phyloP scores from a whole-genome alignment of 805 yeast species.

The Starmerella apicola region DNA sequence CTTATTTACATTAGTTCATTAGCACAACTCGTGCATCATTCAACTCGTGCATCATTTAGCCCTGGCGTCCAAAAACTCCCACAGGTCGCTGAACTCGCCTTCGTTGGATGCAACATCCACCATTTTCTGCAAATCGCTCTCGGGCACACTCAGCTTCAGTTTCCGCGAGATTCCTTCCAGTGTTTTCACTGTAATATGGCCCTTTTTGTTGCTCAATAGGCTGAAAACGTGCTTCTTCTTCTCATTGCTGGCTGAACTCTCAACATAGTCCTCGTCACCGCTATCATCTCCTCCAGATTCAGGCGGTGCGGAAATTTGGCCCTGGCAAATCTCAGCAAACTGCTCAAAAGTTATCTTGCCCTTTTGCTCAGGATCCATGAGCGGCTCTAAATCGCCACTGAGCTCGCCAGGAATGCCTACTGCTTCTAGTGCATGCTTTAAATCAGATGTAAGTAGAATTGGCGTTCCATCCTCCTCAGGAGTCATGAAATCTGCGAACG shows the following conservation, averaged over 20 bases:
- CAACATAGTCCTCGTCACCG: constrained; percentile 2
- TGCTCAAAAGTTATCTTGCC: constrained; percentile 25
- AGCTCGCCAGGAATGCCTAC: constrained; percentile 21
- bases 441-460: constrained; percentile 15
- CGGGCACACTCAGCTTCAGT: constrained; percentile 23
- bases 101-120: constrained; percentile 20
- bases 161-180: constrained; percentile 20
- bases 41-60: no score
- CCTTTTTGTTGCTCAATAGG: constrained; percentile 14
- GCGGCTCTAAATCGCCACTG: constrained; percentile 13
- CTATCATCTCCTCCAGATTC: neutral
- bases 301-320: neutral
- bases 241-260: neutral
- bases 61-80: constrained; percentile 16
- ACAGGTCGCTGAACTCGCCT: constrained; percentile 21
- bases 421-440: constrained; percentile 22
- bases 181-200: constrained; percentile 22
- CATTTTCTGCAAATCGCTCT: constrained; percentile 27
- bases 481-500: constrained; percentile 24
- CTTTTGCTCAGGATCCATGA: constrained; percentile 20
- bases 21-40: no score
- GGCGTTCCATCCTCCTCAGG: constrained; percentile 23
- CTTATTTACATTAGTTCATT: no score
- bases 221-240: constrained; percentile 13
- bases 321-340: constrained; percentile 18